phyloP scores from a whole-genome alignment of 441 rosid species.

The Adansonia rubrostipa region DNA sequence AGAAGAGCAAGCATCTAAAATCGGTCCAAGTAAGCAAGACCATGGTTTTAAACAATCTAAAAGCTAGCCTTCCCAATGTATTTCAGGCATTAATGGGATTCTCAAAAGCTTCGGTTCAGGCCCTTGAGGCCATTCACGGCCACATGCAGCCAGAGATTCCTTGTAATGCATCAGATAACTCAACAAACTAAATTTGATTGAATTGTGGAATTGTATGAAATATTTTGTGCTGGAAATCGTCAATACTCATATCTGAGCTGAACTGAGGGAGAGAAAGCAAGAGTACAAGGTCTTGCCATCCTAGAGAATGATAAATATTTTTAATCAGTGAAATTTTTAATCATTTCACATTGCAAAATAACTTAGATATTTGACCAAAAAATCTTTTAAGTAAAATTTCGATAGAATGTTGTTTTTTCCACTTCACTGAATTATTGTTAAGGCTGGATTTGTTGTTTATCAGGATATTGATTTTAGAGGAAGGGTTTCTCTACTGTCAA shows the following conservation, averaged over 20 bases:
- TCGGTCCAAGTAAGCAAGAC: slow-evolving; percentile 58
- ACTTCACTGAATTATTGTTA: too few relatives aligned
- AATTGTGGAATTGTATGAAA: neutral
- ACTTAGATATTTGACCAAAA: too few relatives aligned
- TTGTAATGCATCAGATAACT: slow-evolving; percentile 40
- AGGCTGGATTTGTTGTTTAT: too few relatives aligned
- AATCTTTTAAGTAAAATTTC: too few relatives aligned
- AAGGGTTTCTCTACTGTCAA: too few relatives aligned
- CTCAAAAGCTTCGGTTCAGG: slow-evolving; percentile 59
- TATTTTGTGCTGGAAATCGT: neutral
- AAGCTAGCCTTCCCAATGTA: slow-evolving; percentile 74
- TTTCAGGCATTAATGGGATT: slow-evolving; percentile 73
- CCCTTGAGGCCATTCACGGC: slow-evolving; percentile 59
- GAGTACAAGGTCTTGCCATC: neutral
- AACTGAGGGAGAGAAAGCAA: neutral
- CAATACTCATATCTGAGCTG: neutral
- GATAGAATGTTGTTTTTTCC: too few relatives aligned
- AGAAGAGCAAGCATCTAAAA: slow-evolving; percentile 57
- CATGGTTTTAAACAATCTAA: slow-evolving; percentile 73
- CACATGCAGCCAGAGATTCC: slow-evolving; percentile 33
- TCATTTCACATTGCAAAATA: neutral
- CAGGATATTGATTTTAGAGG: too few relatives aligned
- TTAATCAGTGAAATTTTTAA: neutral
- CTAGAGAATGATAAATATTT: slow-evolving; percentile 13
- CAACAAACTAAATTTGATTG: slow-evolving; percentile 23